Conservation (phyloP, 2,329 filamentous ascomycete species). For the Trichoderma gracile region DNA sequence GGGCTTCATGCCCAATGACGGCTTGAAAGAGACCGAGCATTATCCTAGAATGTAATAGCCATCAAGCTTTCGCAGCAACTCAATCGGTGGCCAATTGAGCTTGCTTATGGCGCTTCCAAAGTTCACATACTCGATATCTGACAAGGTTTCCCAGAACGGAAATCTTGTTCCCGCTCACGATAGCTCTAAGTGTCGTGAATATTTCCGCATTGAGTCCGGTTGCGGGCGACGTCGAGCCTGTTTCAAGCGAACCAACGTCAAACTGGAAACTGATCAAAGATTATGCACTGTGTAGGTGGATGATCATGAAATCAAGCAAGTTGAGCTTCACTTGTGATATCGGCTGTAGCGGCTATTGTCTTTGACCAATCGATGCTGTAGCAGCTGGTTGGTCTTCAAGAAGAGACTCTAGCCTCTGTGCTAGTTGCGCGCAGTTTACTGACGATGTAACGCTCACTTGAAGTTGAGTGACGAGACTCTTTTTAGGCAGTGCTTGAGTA, state of each 20-base stretch:
- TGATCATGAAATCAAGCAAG: background rate
- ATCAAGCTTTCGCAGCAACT: background rate
- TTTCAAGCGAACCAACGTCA: background rate
- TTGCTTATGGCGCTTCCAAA: background rate
- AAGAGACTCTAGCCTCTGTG: background rate
- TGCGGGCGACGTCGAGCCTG: background rate
- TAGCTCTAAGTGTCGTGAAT: background rate
- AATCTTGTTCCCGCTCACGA: background rate
- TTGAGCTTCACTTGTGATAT: background rate
- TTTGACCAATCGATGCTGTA: background rate
- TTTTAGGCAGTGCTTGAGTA: too few species aligned
- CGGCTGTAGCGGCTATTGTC: background rate
- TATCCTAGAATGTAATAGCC: background rate
- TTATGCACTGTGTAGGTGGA: too few species aligned
- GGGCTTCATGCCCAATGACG: background rate
- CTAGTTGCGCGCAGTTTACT: too few species aligned
- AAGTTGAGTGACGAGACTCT: too few species aligned
- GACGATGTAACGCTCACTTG: too few species aligned
- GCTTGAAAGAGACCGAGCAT: background rate
- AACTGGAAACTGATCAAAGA: background rate
- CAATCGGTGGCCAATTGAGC: background rate
- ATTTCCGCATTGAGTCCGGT: background rate
- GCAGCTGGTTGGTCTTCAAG: too few species aligned
- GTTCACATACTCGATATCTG: background rate
- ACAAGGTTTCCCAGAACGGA: background rate